These are phyloP conservation scores for Balakata baccata DNA, from an alignment of 345 rosid species.

Conservation along the genomic window DNA sequence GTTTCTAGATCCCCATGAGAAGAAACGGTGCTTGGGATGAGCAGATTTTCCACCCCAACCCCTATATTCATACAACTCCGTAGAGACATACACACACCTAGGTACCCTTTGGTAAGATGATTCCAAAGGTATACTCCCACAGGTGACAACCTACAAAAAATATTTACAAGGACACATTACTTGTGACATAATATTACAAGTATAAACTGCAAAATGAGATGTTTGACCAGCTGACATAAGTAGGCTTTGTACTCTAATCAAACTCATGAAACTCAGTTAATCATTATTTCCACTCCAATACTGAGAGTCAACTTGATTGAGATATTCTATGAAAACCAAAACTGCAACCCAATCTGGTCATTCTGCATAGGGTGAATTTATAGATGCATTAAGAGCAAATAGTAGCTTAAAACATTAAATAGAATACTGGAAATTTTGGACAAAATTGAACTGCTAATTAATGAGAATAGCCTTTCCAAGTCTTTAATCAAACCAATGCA, in stretches of 20 bases:
- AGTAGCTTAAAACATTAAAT: not conserved
- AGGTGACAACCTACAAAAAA: slow-evolving; percentile 75
- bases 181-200: not conserved
- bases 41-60: slow-evolving; percentile 75
- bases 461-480: not conserved
- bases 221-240: not conserved
- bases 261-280: not conserved
- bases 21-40: slow-evolving; percentile 65
- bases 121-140: slow-evolving; percentile 89
- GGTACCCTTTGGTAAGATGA: slow-evolving; percentile 76
- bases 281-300: too few relatives aligned
- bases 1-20: slow-evolving; percentile 86
- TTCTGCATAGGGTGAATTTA: not conserved
- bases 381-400: not conserved
- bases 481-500: not conserved
- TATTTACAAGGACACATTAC: not conserved
- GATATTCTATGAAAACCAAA: not conserved
- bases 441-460: not conserved
- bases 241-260: not conserved
- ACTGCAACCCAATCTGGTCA: not conserved
- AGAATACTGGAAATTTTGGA: not conserved
- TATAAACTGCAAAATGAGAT: not conserved
- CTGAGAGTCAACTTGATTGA: not conserved
- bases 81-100: slow-evolving; percentile 78
- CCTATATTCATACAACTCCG: slow-evolving; percentile 73